Base-by-base conservation (phyloP, 441 rosid genomes). In the Populus hybrid region DNA sequence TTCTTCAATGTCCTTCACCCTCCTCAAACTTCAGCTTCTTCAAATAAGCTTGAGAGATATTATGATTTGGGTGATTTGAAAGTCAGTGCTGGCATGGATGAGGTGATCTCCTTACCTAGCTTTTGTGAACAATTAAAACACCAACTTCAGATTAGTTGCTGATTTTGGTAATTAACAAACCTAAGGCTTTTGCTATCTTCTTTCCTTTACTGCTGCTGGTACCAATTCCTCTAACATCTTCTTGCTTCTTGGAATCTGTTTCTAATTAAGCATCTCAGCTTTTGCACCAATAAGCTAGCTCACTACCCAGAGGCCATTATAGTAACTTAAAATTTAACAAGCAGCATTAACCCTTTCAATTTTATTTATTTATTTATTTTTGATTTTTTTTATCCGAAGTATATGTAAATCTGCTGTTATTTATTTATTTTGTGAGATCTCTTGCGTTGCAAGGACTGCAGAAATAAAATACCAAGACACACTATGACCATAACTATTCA, bases 1-100 rank as follows among this genome's bases (percentile, higher is more conserved):
- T 94, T 95, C 88, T 87, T 84, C 87, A 94, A 90, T 79, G 89
- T 94, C 75, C 92, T 95, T 76, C 97, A 82, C 78, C 99, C 98
- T 70, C 98, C 99, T 83, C 93, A 78, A 78, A 80, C 79, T 72
- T 83, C 90, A 76, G 67, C 84, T 70, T 78, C 78, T 83, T 80
- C 94, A 75, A 87, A 86, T 79, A 91, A 90, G 84, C 87, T 87
- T 80, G 98, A 92, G 85, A 93, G 90, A 78, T 93, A 93, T 82
- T 93, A 87, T 83, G 88, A 90, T 80, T 79, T 91, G 77, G 92
- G 89, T 70, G 88, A 91, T 83, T 75, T 91, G 87, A 86, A 89
- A 76, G 80, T 81, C 64, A 77, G 86, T 72, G 77, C 87, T 81
- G 89, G 84, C 80, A 80, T 88, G 86, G 93, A 93, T 78, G 97